Evolutionary conservation across 1,139 yeast genomes (phyloP).

Genomic region (Candida sojae): DNA sequence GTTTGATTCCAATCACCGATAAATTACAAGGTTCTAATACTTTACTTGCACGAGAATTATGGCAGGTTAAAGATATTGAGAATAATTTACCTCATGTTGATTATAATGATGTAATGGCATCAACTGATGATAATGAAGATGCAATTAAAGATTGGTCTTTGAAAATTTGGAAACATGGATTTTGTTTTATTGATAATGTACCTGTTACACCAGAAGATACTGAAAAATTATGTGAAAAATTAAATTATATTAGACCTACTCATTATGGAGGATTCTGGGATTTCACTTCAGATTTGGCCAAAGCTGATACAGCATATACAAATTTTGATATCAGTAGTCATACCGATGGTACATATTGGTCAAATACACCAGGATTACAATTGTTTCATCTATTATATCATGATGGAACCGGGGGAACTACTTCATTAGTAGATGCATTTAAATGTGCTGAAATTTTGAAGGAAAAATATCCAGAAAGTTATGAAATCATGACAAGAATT

Average conservation of each 20-base stretch:
- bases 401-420: constrained; percentile 74
- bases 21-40: constrained; percentile 32
- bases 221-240: constrained; percentile 56
- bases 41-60: constrained; percentile 32
- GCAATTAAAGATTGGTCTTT: constrained; percentile 62
- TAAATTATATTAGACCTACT: constrained; percentile 68
- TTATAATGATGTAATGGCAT: constrained; percentile 46
- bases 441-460: constrained; percentile 57
- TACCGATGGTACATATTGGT: constrained; percentile 81
- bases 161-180: constrained; percentile 63
- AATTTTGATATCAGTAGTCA: constrained; percentile 67
- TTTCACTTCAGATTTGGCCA: constrained; percentile 70
- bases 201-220: constrained; percentile 68
- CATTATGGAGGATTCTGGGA: constrained; percentile 87
- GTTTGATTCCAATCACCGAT: constrained; percentile 30
- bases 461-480: constrained; percentile 53
- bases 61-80: constrained; percentile 53
- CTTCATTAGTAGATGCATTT: constrained; percentile 72
- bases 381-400: constrained; percentile 67
- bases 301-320: constrained; percentile 76
- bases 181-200: constrained; percentile 62
- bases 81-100: constrained; percentile 54
- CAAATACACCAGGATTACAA: constrained; percentile 75
- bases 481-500: constrained; percentile 50
- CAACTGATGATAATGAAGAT: constrained; percentile 26